Evolutionary conservation across 2,329 filamentous ascomycete genomes (phyloP), one percentile per base, ranked within the genome.

Genomic region (Aureobasidium sp.): DNA sequence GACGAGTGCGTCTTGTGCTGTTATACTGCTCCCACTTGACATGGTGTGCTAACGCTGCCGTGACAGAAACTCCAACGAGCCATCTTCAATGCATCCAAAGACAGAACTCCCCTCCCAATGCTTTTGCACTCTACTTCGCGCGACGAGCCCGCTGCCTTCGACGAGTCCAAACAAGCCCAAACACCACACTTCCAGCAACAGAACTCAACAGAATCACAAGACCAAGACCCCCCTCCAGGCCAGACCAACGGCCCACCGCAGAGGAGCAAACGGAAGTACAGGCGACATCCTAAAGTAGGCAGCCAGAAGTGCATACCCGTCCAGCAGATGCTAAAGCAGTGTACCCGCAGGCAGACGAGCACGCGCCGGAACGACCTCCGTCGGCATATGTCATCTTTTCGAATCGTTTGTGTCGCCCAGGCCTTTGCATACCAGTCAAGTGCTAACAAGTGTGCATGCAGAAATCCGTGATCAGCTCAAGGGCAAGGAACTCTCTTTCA

Each of bases 341-440:
- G 13, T 2, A 9, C 5, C 2, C 27, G 32, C 69, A 90, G 84
- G 80, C 88, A 3, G 90, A 94, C 67, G 87, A 91, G 63, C 85
- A 90, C 75, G 89, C 89, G 0, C 90, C 90, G 1, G 89, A 92
- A 69, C 81, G 89, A 29, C 88, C 90, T 1, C 88, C 89, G 0
- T 93, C 89, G 5, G 90, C 89, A 54, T 93, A 93, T 74, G 90
- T 93, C 13, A 82, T 93, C 16, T 94, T 94, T 69, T 92, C 90
- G 0, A 93, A 93, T 68, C 89, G 87, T 90, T 74, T 77, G 86
- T 79, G 36, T 7, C 16, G 21, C 3, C 37, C 55, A 39, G 41
- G 41, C 11, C 21, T 27, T 13, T 44, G 10, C 3, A 44, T 25
- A 9, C 25, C 21, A 44, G 6, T 25, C 41, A 7, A 45, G 3